Base-by-base conservation (phyloP, 345 rosid genomes). In the Pugionium dolabratum region DNA sequence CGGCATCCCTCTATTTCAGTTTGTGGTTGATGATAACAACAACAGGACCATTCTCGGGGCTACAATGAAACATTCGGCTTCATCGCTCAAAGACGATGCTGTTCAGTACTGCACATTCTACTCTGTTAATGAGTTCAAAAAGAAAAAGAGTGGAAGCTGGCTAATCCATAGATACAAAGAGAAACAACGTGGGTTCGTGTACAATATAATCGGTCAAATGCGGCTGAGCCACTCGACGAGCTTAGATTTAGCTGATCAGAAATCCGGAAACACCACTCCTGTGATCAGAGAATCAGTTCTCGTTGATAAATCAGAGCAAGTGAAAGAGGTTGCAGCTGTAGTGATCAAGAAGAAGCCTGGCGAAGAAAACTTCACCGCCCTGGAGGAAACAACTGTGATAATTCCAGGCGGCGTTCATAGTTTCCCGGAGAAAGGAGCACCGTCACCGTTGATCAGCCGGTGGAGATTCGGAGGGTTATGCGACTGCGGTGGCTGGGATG, bases 401-500 rank as follows among this genome's bases (percentile, higher is more conserved):
- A 83, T 94, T 74, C 96, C 99, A 9, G 81, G 83, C 2, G 99
- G 86, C 4, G 75, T 77, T 34, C 99, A 94, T 66, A 71, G 96
- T 71, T 56, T 85, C 55, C 95, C 97, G 39, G 73, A 71, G 72
- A 73, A 79, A 72, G 97, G 90, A 59, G 78, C 46, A 26, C 97
- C 92, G 51, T 80, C 96, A 30, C 84, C 97, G 32, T 70, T 94
- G 81, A 81, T 90, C 62, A 77, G 84, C 33, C 59, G 96, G 58
- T 94, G 99, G 99, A 86, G 69, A 74, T 65, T 85, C 1, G 84
- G 88, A 67, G 99, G 99, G 50, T 69, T 76, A 46, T 94, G 99
- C 40, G 97, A 94, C 66, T 94, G 97, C 48, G 99, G 99, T 57
- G 99, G 99, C 34, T 94, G 99, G 99, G 99, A 94, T 78, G 79